Evolutionary conservation across 768 basidiomycete genomes (phyloP), one percentile per base, ranked within the genome.

Genomic region (Leccinum ochraceum): DNA sequence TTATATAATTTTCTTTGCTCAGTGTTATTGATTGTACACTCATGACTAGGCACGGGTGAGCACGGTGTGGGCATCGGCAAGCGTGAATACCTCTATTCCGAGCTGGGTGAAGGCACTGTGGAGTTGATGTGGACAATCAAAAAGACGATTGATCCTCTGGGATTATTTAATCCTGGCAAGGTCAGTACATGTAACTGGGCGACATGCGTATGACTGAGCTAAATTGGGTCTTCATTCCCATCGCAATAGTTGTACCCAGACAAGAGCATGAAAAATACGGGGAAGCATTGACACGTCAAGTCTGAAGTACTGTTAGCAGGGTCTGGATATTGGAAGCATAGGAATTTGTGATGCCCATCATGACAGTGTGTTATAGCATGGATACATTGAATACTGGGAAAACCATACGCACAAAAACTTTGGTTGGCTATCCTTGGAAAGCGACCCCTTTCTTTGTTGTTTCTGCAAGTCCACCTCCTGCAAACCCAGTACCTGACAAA

Each of bases 401-500:
- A 26, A 37, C 42, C 32, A 63, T 54, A 61, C 59, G 58, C 44
- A 52, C 26, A 54, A 44, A 46, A 52, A 9, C 17, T 14, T n/a
- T 16, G 44, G 52, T 61, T 56, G 48, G 32, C 63, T 72, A 94
- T 48, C 92, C 93, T 70, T 95, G 93, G 78, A 98, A 96, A 0
- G 93, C 89, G 13, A 93, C 76, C 2, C 93, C 94, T 30, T 79
- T 79, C 71, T 84, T 89, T 39, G 84, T 87, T 0, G 90, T 89
- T 76, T 96, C 93, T n/a, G 94, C 93, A 65, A 94, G 75, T 6
- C 95, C 95, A n/a, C 95, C 95, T 56, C 92, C 90, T 8, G 95
- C 94, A 69, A 92, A 98, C 0, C 95, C 95, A 10, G 95, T 98
- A 26, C 93, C 92, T 94, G 58, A 30, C 53, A 42, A 49, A 53